Conservation (phyloP, 2,329 filamentous ascomycete species). For the Ampelomyces quisqualis region DNA sequence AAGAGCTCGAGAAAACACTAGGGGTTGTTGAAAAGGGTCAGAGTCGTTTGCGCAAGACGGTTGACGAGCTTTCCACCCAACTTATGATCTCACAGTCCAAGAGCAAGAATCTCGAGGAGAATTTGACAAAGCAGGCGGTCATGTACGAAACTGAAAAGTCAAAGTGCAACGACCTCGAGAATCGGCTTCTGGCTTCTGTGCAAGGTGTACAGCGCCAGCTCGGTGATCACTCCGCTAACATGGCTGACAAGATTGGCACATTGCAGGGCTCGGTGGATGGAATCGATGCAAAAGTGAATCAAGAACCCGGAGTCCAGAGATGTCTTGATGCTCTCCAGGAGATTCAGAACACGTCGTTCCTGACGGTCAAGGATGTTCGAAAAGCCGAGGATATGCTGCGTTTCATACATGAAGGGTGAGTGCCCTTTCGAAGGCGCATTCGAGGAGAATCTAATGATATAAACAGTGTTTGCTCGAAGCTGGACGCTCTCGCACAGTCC, state of each 20-base stretch:
- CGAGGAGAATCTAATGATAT: conserved; percentile 5
- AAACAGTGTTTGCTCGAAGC: conserved; percentile 21
- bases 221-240: conserved; percentile 5
- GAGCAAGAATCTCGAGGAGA: conserved; percentile 12
- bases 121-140: conserved; percentile 11
- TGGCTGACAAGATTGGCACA: conserved; percentile 17
- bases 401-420: conserved; percentile 25
- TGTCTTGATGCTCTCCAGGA: conserved; percentile 20
- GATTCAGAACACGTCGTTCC: conserved; percentile 15
- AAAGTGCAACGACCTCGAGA: conserved; percentile 24
- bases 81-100: conserved; percentile 15
- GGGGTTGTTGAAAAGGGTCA: conserved; percentile 14
- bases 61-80: conserved; percentile 19
- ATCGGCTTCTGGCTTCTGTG: conserved; percentile 18
- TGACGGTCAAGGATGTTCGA: conserved; percentile 23
- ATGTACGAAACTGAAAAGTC: conserved; percentile 24
- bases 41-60: conserved; percentile 10
- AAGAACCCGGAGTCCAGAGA: conserved; percentile 13
- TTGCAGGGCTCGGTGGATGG: conserved; percentile 15
- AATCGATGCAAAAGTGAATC: not conserved
- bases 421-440: not conserved
- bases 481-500: conserved; percentile 10
- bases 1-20: conserved; percentile 14
- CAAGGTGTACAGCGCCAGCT: conserved; percentile 20
- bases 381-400: conserved; percentile 28